These are phyloP conservation scores for Echium plantagineum DNA, from an alignment of 257 asterid species.

Conservation along the genomic window DNA sequence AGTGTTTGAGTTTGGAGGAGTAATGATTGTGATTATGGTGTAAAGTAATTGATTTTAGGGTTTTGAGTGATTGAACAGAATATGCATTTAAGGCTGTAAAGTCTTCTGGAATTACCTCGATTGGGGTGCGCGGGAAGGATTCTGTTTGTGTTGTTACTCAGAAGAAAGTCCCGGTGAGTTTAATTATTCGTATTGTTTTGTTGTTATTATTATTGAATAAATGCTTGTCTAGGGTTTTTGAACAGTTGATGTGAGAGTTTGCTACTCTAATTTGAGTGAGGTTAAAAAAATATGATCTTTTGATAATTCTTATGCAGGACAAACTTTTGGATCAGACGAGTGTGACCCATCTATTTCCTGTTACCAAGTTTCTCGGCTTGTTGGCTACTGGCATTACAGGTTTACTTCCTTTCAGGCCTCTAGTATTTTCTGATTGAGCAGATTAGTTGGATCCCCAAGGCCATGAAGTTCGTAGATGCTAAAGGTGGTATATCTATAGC, in stretches of 20 bases:
- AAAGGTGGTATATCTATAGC: too few relatives aligned
- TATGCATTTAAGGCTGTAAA: too few relatives aligned
- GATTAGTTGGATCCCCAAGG: too few relatives aligned
- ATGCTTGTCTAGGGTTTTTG: too few relatives aligned
- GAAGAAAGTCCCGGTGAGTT: constrained; percentile 94
- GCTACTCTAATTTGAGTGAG: neutral
- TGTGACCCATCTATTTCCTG: constrained; percentile 75
- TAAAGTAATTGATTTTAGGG: too few relatives aligned
- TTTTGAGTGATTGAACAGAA: too few relatives aligned
- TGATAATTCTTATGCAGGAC: constrained; percentile 62
- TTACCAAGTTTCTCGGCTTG: constrained; percentile 77
- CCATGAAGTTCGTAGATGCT: too few relatives aligned
- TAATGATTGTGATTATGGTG: too few relatives aligned
- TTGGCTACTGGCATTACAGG: constrained; percentile 97
- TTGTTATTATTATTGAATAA: neutral
- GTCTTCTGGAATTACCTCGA: constrained; percentile 68
- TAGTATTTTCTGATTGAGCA: too few relatives aligned
- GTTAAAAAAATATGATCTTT: too few relatives aligned
- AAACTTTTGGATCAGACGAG: constrained; percentile 95
- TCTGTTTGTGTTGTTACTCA: constrained; percentile 98
- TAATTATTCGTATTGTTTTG: neutral
- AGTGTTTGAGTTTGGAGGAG: neutral
- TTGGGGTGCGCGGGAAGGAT: constrained; percentile 90
- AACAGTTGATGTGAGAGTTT: neutral
- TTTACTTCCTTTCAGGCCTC: constrained; percentile 1